Evolutionary conservation across 805 yeast genomes (phyloP).

Genomic region (Limtongia smithiae): DNA sequence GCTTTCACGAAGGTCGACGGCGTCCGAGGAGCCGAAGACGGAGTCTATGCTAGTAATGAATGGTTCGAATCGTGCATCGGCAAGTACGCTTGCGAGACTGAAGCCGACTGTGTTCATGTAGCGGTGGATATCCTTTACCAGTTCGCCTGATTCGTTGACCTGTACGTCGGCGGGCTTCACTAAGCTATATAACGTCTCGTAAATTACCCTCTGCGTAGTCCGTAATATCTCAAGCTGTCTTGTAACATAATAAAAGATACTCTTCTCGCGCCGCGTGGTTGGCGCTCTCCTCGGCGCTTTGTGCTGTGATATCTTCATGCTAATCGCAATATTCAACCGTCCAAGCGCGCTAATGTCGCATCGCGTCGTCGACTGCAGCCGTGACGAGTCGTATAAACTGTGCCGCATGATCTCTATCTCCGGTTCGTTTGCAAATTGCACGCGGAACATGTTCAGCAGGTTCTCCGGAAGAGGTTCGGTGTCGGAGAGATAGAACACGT

Average conservation of each 20-base stretch:
- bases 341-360: constrained; percentile 12
- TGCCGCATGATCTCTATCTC: not conserved
- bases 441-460: constrained; percentile 6
- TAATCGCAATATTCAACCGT: constrained; percentile 5
- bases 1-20: constrained; percentile 10
- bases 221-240: constrained; percentile 12
- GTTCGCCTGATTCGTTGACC: not conserved
- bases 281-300: not conserved
- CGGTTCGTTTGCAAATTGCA: constrained; percentile 8
- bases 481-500: constrained; percentile 7
- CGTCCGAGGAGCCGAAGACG: constrained; percentile 17
- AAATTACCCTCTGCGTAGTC: not conserved
- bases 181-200: not conserved
- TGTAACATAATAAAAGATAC: constrained; percentile 1
- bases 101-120: constrained; percentile 1
- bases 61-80: constrained; percentile 1
- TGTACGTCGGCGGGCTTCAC: not conserved
- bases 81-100: not conserved
- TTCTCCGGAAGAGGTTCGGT: constrained; percentile 7
- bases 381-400: not conserved
- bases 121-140: not conserved
- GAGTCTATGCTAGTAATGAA: constrained; percentile 5
- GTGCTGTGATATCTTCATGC: not conserved
- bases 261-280: not conserved
- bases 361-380: constrained; percentile 1